Base-by-base conservation (phyloP, 2,329 filamentous ascomycete species). In the Ophiostoma sp. region DNA sequence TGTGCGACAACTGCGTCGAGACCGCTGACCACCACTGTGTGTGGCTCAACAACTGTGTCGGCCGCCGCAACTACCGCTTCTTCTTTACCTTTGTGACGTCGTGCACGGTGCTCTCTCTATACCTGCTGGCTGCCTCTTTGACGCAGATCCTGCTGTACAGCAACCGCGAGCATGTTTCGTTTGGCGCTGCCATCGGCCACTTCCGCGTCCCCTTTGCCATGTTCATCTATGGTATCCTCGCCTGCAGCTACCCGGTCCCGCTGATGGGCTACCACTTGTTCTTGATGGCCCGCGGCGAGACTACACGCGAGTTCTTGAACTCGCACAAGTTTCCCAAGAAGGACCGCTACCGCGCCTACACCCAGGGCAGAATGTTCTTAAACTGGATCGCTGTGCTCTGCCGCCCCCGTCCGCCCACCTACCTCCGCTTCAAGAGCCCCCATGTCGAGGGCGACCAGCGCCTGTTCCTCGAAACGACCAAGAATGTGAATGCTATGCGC, bases 21-120 rank as follows among this genome's bases (percentile, higher is more conserved):
- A 97, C 94, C 0, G 94, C 98, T 77, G 96, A 99, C 79, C 96
- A 99, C 80, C 96, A 99, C 82, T 99, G 96, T 79, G 95, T 98
- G 19, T 99, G 96, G 96, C 89, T 99, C 76, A 99, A 99, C 84
- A 99, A 99, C 81, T 99, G 96, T 77, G 92, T 99, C 69, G 96
- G 96, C 59, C 92, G 95, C 77, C 93, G 96, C 78, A 99, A 99
- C 83, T 99, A 99, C 83, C 93, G 96, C 76, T 98, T 95, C 82
- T 99, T 99, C 83, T 98, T 98, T 81, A 89, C 92, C 12, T 99
- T 98, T 82, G 91, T 99, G 76, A 90, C 89, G 71, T 90, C 91
- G 17, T 90, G 89, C n/a, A 94, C 93, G 0, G 77, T 98, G 45
- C 86, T 98, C 22, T 88, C 91, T 0, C 79, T 94, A 19, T 95